Evolutionary conservation across 1,284 basidiomycete species (phyloP), one percentile per base, ranked within the genome.

Genomic region (Rhodotorula glutinis): DNA sequence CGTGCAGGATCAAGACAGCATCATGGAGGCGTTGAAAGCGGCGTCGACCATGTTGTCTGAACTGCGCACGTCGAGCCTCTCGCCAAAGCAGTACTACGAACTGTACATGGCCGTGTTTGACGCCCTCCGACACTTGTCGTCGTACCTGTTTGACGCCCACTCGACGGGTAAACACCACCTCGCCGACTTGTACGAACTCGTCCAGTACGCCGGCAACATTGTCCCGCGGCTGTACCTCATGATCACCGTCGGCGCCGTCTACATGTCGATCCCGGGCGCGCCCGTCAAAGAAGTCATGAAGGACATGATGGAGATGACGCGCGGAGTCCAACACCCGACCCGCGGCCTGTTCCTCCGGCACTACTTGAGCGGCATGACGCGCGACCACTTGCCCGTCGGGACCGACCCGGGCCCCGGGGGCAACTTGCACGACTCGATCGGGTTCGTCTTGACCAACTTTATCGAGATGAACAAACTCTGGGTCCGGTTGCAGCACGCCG

Each of bases 381-480:
- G 92, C 72, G 92, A 96, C 76, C 86, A 93, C 77, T 80, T 97
- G n/a, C 93, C 94, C 1, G 79, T 94, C n/a, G 91, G 91, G 13
- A 79, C 82, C 57, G 89, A 57, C 81, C 25, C 53, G 52, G 19
- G 53, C 25, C 90, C 91, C 23, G 79, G 81, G 53, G 93, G 93
- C 56, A 91, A 92, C 77, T 83, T 97, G 3, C 87, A 92, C 79
- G 93, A 97, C 79, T 95, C 92, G 2, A 93, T 91, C 72, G 86
- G 86, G 4, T 97, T 96, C 77, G 92, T 96, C 33, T 84, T 97
- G 66, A 95, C 92, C 70, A 96, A 97, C 80, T 96, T 96, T 76
- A 92, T 97, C 78, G 93, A 97, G 78, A 97, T 96, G 93, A 97
- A 96, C 85, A 97, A 96, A 79, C 87, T 97, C 38, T 97, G 93